Evolutionary conservation across 2,329 filamentous ascomycete genomes (phyloP).

Genomic region (Fusarium ambrosium): DNA sequence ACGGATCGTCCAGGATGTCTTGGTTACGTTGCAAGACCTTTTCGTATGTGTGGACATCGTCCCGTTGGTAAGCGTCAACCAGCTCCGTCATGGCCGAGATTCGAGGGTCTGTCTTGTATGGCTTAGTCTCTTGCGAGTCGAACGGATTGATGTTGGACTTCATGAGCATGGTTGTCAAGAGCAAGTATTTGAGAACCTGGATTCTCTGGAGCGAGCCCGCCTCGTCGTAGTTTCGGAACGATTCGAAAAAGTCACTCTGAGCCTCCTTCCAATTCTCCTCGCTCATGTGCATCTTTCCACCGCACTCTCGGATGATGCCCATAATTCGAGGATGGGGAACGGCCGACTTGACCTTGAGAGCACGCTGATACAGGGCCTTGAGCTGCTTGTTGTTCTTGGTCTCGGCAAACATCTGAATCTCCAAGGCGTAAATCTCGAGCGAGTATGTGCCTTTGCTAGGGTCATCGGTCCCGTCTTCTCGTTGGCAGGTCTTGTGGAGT

Average conservation of each 20-base stretch:
- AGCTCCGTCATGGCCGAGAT: constrained; percentile 98
- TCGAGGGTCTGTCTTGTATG: constrained; percentile 94
- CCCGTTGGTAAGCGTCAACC: constrained; percentile 94
- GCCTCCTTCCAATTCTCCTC: constrained; percentile 99
- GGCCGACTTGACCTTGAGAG: constrained; percentile 92
- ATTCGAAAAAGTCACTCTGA: constrained; percentile 98
- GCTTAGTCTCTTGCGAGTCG: constrained; percentile 98
- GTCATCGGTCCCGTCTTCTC: constrained; percentile 88
- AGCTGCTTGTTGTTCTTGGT: constrained; percentile 98
- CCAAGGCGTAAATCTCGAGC: constrained; percentile 93
- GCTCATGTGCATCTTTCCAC: constrained; percentile 99
- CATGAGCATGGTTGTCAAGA: constrained; percentile 98
- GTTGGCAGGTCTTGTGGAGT: constrained; percentile 89
- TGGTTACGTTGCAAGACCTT: constrained; percentile 87
- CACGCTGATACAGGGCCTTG: constrained; percentile 91
- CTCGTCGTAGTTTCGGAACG: constrained; percentile 98
- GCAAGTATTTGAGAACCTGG: constrained; percentile 96
- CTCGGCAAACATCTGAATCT: constrained; percentile 99
- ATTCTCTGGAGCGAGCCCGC: constrained; percentile 96
- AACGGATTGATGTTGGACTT: constrained; percentile 99
- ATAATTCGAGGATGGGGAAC: constrained; percentile 99
- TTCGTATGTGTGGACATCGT: constrained; percentile 94
- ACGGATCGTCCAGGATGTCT: constrained; percentile 90
- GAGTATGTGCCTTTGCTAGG: constrained; percentile 97
- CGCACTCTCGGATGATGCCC: constrained; percentile 98